Conservation (phyloP, 192 early-diverging fungal species). For the Coemansia brasiliensis region DNA sequence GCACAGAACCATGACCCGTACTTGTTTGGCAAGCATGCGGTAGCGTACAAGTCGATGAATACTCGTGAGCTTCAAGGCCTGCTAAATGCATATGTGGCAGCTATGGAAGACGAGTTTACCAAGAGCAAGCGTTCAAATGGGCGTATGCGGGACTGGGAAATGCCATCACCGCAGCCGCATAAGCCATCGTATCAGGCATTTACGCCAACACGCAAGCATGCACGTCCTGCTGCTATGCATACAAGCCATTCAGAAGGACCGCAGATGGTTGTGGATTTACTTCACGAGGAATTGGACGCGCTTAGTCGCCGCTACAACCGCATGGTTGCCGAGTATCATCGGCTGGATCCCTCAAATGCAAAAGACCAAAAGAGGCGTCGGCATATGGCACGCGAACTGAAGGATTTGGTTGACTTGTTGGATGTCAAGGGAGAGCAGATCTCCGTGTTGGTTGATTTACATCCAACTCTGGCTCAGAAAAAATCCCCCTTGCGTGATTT, state of each 20-base stretch:
- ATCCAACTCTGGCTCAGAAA: slow-evolving; percentile 9
- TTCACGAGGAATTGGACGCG: slow-evolving; percentile 47
- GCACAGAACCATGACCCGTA: slow-evolving; percentile 53
- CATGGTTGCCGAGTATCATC: slow-evolving; percentile 34
- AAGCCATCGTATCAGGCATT: slow-evolving; percentile 24
- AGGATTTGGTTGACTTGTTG: slow-evolving; percentile 50
- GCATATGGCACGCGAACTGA: slow-evolving; percentile 44
- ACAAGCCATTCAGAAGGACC: background rate
- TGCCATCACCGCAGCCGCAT: background rate
- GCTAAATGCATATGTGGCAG: slow-evolving; percentile 47
- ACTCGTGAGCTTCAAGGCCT: slow-evolving; percentile 43
- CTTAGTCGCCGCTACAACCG: slow-evolving; percentile 53
- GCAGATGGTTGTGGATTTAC: slow-evolving; percentile 29
- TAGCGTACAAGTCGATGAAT: slow-evolving; percentile 37
- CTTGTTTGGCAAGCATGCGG: slow-evolving; percentile 35
- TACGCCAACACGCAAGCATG: slow-evolving; percentile 24
- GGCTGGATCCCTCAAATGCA: slow-evolving; percentile 21
- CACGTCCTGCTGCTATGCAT: background rate
- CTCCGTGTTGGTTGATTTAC: slow-evolving; percentile 33
- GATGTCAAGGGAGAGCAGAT: slow-evolving; percentile 57
- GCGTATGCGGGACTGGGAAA: background rate
- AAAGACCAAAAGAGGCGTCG: slow-evolving; percentile 28
- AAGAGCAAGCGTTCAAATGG: background rate
- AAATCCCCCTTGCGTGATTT: background rate
- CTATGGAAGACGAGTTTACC: slow-evolving; percentile 38